These are phyloP conservation scores for Acanthamoeba royreba DNA, from an alignment of 208 protist genomes.

Conservation along the genomic window DNA sequence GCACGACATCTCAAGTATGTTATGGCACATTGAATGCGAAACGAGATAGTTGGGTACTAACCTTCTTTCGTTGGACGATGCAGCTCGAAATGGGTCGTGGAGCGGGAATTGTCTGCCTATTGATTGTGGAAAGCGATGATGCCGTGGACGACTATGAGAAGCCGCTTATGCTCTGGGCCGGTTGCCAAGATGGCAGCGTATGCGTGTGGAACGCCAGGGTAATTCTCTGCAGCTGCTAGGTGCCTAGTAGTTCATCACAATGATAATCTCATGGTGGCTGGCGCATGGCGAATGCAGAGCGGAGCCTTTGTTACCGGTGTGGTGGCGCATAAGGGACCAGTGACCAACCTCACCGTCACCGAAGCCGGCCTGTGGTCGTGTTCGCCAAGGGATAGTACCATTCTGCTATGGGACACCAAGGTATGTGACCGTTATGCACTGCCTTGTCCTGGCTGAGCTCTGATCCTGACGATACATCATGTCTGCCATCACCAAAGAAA, in stretches of 20 bases:
- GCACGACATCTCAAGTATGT: too few species aligned
- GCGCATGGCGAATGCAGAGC: not conserved
- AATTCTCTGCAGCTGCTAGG: not conserved
- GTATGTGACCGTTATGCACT: not conserved
- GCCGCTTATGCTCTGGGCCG: slow-evolving; percentile 15
- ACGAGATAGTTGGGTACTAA: too few species aligned
- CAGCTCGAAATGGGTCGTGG: not conserved
- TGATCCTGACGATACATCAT: not conserved
- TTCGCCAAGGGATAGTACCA: not conserved
- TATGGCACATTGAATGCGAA: too few species aligned
- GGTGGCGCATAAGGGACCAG: not conserved
- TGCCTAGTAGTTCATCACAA: not conserved
- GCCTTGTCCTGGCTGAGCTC: not conserved
- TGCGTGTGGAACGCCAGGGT: slow-evolving; percentile 29
- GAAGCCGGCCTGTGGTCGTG: slow-evolving; percentile 15
- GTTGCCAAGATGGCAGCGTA: not conserved
- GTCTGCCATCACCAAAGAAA: too few species aligned
- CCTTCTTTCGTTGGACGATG: too few species aligned
- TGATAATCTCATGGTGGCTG: not conserved
- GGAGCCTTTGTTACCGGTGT: not conserved
- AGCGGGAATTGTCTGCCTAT: not conserved
- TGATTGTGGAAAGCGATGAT: not conserved
- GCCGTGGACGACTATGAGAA: slow-evolving; percentile 5
- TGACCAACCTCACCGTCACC: not conserved
- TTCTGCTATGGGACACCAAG: slow-evolving; percentile 8